These are phyloP conservation scores for Phaeosphaeria sp. DNA, from an alignment of 2,329 filamentous ascomycete species.

Conservation along the genomic window DNA sequence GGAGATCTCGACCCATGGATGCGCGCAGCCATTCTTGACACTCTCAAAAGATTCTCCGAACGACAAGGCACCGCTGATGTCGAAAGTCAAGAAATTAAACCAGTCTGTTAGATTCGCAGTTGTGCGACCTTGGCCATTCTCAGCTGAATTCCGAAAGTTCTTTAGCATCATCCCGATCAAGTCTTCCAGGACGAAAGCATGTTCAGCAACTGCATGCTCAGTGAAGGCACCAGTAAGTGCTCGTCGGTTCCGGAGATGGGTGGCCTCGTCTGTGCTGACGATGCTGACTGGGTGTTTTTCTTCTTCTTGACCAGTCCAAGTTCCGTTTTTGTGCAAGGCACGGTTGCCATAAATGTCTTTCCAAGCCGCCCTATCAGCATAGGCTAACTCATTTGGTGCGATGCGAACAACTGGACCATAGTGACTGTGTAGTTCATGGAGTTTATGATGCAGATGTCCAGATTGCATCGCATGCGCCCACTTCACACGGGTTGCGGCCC, in stretches of 20 bases:
- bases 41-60: conserved; percentile 56
- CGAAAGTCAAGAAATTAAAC: conserved; percentile 26
- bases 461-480: conserved; percentile 32
- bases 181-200: conserved; percentile 46
- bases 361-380: conserved; percentile 50
- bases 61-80: conserved; percentile 52
- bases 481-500: conserved; percentile 37
- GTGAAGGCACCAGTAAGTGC: conserved; percentile 52
- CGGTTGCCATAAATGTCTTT: conserved; percentile 51
- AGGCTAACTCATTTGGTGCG: conserved; percentile 57
- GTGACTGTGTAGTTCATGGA: conserved; percentile 18
- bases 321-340: conserved; percentile 15
- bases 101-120: conserved; percentile 19
- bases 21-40: conserved; percentile 12
- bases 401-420: conserved; percentile 56
- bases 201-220: conserved; percentile 49
- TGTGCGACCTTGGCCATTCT: conserved; percentile 14
- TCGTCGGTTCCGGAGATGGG: conserved; percentile 36
- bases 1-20: conserved; percentile 44
- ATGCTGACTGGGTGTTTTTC: conserved; percentile 14
- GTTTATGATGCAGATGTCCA: conserved; percentile 12
- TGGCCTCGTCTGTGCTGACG: conserved; percentile 20
- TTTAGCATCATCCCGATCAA: conserved; percentile 48
- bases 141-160: conserved; percentile 32
- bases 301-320: conserved; percentile 17